Evolutionary conservation across 441 rosid genomes (phyloP), one percentile per base, ranked within the genome.

Genomic region (Capsella rubella): DNA sequence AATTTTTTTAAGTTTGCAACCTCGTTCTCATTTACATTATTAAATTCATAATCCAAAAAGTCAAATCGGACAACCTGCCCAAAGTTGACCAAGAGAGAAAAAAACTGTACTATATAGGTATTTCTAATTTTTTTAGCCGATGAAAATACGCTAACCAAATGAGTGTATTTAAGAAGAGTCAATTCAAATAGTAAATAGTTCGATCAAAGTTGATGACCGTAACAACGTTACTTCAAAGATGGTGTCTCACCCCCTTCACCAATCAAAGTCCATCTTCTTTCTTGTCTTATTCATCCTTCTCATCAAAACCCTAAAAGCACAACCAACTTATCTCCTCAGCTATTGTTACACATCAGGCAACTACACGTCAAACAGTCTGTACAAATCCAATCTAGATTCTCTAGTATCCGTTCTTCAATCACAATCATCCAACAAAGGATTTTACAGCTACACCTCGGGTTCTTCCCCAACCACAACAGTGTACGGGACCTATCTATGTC

Each of bases 401-500:
- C 31, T 71, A 56, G 6, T 71, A 0, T 71, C 60, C 4, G 40
- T 15, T 71, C 58, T 71, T 16, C 50, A 35, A 37, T n/a, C 75
- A n/a, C 75, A 50, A 60, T 71, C 67, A 60, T 71, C 49, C 14
- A 0, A 4, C 28, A 49, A 5, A 61, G 60, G 60, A 15, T 71
- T 27, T 7, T 27, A 37, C 14, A 39, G 40, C 45, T 40, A 60
- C 52, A 1, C 40, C 0, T 60, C 52, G 0, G 61, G 75, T 34
- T 71, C 68, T 59, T 60, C 60, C 35, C 12, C 25, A 37, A 59
- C 51, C 18, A 18, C 68, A 57, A 58, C 58, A 13, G 75, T 61
- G 25, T 71, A 71, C 16, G 61, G 60, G 15, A 50, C 28, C 8
- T 71, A 61, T 61, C 61, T 71, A 71, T 61, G 75, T 39, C 68